These are phyloP conservation scores for Neurospora tetraspora DNA, from an alignment of 495 filamentous ascomycete species.

Conservation along the genomic window DNA sequence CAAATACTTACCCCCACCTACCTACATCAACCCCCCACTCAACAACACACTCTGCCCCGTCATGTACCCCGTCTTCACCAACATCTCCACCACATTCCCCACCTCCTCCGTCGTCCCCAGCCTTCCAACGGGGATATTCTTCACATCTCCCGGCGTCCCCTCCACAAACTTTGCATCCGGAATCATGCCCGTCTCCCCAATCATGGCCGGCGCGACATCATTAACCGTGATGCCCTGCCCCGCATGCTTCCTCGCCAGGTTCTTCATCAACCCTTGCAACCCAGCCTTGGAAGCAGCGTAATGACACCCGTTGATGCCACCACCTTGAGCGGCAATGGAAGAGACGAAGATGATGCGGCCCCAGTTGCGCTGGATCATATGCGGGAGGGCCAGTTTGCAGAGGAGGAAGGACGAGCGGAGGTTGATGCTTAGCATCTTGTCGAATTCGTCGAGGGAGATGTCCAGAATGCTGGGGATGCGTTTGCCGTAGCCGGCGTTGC, in stretches of 20 bases:
- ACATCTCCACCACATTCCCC: slow-evolving; percentile 57
- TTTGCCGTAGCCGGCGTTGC: slow-evolving; percentile 32
- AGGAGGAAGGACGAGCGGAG: slow-evolving; percentile 56
- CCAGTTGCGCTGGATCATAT: slow-evolving; percentile 54
- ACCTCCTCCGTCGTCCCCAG: slow-evolving; percentile 58
- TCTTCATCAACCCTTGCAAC: slow-evolving; percentile 55
- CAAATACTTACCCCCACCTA: neutral
- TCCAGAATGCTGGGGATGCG: slow-evolving; percentile 24
- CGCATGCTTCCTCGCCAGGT: slow-evolving; percentile 51
- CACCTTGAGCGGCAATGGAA: slow-evolving; percentile 56
- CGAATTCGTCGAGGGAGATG: slow-evolving; percentile 50
- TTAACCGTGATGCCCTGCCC: slow-evolving; percentile 62
- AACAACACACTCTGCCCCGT: slow-evolving; percentile 52
- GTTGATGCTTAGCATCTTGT: slow-evolving; percentile 56
- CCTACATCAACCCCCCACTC: slow-evolving; percentile 43
- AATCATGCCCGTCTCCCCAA: slow-evolving; percentile 58
- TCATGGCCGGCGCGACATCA: slow-evolving; percentile 67
- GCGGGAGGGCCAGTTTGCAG: slow-evolving; percentile 52
- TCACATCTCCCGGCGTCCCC: slow-evolving; percentile 39
- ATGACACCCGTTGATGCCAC: slow-evolving; percentile 59
- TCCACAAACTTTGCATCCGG: slow-evolving; percentile 44
- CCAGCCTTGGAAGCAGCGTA: slow-evolving; percentile 59
- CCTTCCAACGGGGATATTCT: slow-evolving; percentile 47
- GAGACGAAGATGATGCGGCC: slow-evolving; percentile 60
- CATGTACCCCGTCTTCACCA: slow-evolving; percentile 59